A percentile compares a stretch with the other conserved stretches of the same genome.
These are phyloP conservation scores for Fusarium sp. DNA, from an alignment of 2,329 filamentous ascomycete genomes.

Conservation along the genomic window DNA sequence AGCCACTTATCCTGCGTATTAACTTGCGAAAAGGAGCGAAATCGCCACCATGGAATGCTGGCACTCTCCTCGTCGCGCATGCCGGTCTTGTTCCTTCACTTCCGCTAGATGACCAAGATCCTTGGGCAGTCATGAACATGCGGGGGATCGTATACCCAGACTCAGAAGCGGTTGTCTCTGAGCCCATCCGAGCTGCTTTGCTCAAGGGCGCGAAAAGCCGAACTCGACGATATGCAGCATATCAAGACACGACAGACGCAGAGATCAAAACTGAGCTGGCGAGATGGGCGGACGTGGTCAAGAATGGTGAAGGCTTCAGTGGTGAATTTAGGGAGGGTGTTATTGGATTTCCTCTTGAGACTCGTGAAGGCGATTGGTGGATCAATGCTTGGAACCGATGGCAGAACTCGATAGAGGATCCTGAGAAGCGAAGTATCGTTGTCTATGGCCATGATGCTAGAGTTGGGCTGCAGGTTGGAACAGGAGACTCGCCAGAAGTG, in stretches of 20 bases:
- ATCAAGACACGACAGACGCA: constrained; percentile 1
- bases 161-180: neutral
- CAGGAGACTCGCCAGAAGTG: neutral
- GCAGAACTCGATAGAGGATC: constrained; percentile 26
- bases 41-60: constrained; percentile 36
- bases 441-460: constrained; percentile 88
- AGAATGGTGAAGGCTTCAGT: constrained; percentile 7
- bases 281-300: neutral
- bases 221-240: constrained; percentile 17
- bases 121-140: constrained; percentile 89
- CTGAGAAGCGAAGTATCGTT: constrained; percentile 67
- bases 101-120: constrained; percentile 75
- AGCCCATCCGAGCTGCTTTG: constrained; percentile 17
- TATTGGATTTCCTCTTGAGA: constrained; percentile 25
- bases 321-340: neutral
- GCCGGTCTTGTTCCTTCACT: constrained; percentile 83
- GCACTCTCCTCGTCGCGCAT: constrained; percentile 73
- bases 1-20: constrained; percentile 35
- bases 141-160: constrained; percentile 73
- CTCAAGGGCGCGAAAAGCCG: constrained; percentile 36
- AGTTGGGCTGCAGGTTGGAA: constrained; percentile 66
- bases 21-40: neutral
- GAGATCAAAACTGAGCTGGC: constrained; percentile 1
- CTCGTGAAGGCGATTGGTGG: constrained; percentile 34
- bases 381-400: constrained; percentile 39